phyloP scores from a whole-genome alignment of 2,329 filamentous ascomycete species.

The Mariannaea sp. region DNA sequence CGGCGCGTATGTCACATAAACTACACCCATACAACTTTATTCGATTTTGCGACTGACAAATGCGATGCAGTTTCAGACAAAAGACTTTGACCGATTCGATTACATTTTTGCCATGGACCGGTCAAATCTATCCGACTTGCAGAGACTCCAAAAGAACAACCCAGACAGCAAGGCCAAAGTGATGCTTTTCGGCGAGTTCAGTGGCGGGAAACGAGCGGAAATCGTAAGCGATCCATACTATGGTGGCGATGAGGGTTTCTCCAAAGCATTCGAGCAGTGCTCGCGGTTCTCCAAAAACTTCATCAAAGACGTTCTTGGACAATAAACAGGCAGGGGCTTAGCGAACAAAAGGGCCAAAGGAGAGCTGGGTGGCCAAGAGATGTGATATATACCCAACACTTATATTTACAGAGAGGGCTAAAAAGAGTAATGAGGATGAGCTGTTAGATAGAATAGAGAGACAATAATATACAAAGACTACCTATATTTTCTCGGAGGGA shows the following conservation, averaged over 20 bases:
- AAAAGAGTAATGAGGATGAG: background rate
- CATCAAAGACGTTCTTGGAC: slow-evolving; percentile 58
- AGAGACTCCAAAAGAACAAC: slow-evolving; percentile 62
- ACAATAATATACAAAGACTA: slow-evolving; percentile 19
- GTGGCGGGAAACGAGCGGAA: slow-evolving; percentile 68
- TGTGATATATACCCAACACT: slow-evolving; percentile 35
- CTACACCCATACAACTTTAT: background rate
- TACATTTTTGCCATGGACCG: slow-evolving; percentile 96
- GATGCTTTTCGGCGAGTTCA: slow-evolving; percentile 83
- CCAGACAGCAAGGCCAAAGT: slow-evolving; percentile 67
- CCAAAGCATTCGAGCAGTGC: slow-evolving; percentile 84
- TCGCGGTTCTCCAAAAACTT: slow-evolving; percentile 78
- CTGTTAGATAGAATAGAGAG: too few relatives aligned
- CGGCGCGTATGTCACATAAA: slow-evolving; percentile 63
- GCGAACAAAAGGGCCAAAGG: background rate
- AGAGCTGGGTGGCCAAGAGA: background rate
- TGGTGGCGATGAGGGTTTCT: slow-evolving; percentile 80
- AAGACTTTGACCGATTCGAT: slow-evolving; percentile 85
- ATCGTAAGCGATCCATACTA: slow-evolving; percentile 91
- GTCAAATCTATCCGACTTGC: slow-evolving; percentile 74
- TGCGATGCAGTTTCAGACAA: slow-evolving; percentile 52
- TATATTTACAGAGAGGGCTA: slow-evolving; percentile 23
- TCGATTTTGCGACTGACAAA: background rate
- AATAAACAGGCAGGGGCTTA: slow-evolving; percentile 21
- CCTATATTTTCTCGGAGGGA: background rate